Percentiles rank a stretch among this genome's conserved stretches.
Evolutionary conservation across 306 rosid genomes (phyloP).

Genomic region (Cucurbita argyrosperma): DNA sequence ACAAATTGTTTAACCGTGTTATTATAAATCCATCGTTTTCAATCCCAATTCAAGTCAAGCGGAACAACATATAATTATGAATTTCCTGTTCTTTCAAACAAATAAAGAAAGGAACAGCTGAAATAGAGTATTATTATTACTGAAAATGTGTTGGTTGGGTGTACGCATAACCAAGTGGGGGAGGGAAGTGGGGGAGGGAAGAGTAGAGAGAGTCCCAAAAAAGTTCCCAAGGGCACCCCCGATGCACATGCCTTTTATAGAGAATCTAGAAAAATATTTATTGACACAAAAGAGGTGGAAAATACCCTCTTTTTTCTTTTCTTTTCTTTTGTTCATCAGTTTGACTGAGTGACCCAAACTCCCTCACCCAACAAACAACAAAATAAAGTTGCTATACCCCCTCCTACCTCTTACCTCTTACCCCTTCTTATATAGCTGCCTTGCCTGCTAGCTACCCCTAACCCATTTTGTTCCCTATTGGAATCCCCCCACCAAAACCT

Average conservation of each 20-base stretch:
- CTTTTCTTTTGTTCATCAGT: not conserved
- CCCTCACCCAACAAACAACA: slow-evolving; percentile 1
- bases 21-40: not conserved
- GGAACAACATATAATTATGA: too few relatives aligned
- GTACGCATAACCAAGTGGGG: not conserved
- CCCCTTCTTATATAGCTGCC: too few relatives aligned
- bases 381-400: not conserved
- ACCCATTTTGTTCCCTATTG: too few relatives aligned
- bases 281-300: not conserved
- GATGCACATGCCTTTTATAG: too few relatives aligned
- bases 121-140: too few relatives aligned
- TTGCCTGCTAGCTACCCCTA: too few relatives aligned
- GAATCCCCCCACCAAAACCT: not conserved
- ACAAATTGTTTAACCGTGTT: not conserved
- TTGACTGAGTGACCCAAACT: not conserved
- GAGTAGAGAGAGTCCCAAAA: not conserved
- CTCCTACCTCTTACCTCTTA: too few relatives aligned
- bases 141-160: not conserved
- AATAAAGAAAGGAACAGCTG: too few relatives aligned
- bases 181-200: not conserved
- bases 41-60: not conserved
- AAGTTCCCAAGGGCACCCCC: not conserved
- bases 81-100: too few relatives aligned
- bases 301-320: not conserved
- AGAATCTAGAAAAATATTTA: not conserved